phyloP scores from a whole-genome alignment of 2,329 filamentous ascomycete species.

The Kalaharituber pfeilii region DNA sequence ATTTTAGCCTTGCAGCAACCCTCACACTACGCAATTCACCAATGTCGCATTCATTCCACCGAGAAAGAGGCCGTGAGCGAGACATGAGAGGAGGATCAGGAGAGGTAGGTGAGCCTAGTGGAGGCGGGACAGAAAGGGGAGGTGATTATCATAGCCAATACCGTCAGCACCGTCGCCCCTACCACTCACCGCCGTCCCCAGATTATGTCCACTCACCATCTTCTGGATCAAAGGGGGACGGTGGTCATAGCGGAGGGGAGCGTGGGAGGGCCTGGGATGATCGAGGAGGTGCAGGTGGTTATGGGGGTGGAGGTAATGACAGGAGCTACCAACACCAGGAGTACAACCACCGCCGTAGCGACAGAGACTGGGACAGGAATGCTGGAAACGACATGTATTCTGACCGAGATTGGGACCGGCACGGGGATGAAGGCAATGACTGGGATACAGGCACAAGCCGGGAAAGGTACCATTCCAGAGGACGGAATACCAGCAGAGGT shows the following conservation, averaged over 20 bases:
- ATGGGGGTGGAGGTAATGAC: neutral
- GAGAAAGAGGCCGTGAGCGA: too few species aligned
- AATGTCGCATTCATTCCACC: too few species aligned
- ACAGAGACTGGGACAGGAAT: neutral
- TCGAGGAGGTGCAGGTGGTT: neutral
- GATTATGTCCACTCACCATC: neutral
- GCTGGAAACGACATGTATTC: neutral
- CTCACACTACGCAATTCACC: too few species aligned
- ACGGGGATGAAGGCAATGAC: neutral
- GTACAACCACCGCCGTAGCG: neutral
- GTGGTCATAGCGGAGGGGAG: neutral
- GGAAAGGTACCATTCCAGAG: neutral
- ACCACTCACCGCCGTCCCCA: neutral
- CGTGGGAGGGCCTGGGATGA: neutral
- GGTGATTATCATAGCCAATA: neutral
- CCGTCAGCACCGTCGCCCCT: neutral
- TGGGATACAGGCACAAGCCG: neutral
- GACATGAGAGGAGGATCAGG: too few species aligned
- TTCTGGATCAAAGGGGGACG: neutral
- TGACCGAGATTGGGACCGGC: neutral
- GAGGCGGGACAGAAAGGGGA: neutral
- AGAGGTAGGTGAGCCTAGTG: too few species aligned
- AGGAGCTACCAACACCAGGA: neutral
- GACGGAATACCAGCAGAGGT: neutral
- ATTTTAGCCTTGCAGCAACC: too few species aligned